phyloP scores from a whole-genome alignment of 139 green algal species.

The Mesostigma viride region DNA sequence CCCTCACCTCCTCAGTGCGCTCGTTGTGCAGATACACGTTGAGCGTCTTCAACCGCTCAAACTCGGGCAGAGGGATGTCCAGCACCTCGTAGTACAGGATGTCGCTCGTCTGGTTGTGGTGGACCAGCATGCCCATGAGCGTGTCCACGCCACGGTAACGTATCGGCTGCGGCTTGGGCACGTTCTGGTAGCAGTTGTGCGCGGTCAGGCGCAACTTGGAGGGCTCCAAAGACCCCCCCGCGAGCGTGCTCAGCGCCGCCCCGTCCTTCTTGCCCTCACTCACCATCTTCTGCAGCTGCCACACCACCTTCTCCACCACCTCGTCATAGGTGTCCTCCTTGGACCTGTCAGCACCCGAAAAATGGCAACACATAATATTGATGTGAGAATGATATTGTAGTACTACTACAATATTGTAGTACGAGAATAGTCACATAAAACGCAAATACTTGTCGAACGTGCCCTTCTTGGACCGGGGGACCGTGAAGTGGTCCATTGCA shows the following conservation, averaged over 20 bases:
- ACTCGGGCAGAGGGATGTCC: conserved; percentile 79
- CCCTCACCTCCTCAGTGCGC: conserved; percentile 54
- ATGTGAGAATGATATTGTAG: too few relatives aligned
- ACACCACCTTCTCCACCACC: conserved; percentile 49
- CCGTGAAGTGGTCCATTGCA: too few relatives aligned
- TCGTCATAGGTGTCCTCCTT: conserved; percentile 66
- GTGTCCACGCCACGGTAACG: conserved; percentile 43
- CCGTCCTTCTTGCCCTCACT: too few relatives aligned
- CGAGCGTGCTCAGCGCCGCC: too few relatives aligned
- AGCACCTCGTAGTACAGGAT: conserved; percentile 89
- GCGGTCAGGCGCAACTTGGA: conserved; percentile 55
- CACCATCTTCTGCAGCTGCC: conserved; percentile 42
- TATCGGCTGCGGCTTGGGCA: conserved; percentile 37
- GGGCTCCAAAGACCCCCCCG: conserved; percentile 36
- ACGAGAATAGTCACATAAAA: too few relatives aligned
- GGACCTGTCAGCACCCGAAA: conserved; percentile 12
- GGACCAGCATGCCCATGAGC: conserved; percentile 55
- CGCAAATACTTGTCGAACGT: too few relatives aligned
- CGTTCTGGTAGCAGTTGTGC: conserved; percentile 65
- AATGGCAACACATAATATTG: background rate
- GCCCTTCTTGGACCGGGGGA: too few relatives aligned
- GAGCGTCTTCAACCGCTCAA: conserved; percentile 58
- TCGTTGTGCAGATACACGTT: conserved; percentile 60
- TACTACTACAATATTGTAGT: too few relatives aligned
- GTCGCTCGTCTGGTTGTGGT: conserved; percentile 41